Evolutionary conservation across 2,329 filamentous ascomycete species (phyloP), one percentile per base, ranked within the genome.

Genomic region (Cladosporium sp.): DNA sequence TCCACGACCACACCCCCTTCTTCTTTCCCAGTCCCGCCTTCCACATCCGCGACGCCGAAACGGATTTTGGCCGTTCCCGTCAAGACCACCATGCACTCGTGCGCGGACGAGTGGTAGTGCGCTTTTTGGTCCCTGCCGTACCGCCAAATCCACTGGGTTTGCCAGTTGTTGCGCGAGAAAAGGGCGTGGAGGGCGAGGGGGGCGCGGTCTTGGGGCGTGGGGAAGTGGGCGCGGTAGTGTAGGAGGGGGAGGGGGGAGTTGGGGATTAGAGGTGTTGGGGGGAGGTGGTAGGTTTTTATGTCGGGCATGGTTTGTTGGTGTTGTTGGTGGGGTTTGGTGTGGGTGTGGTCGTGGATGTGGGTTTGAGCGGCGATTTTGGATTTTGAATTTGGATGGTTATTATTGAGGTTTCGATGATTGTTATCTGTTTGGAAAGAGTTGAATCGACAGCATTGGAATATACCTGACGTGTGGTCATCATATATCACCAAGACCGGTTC

Each of bases 31-130:
- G 65, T 56, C 4, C 15, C 32, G 3, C 7, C 32, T 35, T 7
- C 60, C 0, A 72, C 71, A 51, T 81, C 78, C 0, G 73, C 77
- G 3, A 74, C 76, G 3, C 79, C 78, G 51, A 80, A 79, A 2
- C 77, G 71, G 45, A 82, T 78, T 0, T 66, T 74, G 0, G 77
- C 78, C 0, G 64, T 67, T 2, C 78, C 78, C 0, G 75, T 74
- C 0, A 81, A 67, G 0, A 82, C 78, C 16, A 69, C 72, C 76
- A 82, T 81, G 60, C 72, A 75, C 64, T 83, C 80, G 57, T 83
- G 79, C 0, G 75, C 72, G 7, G 62, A 58, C 2, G 75, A 76
- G 61, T 83, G 80, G 57, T 80, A 83, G 62, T 83, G 80, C 0
- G 45, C 30, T 7, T 6, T 39, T 33, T 48, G 45, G 29, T 48